Conservation (phyloP, 768 basidiomycete genomes). For the Russula ochroleuca region DNA sequence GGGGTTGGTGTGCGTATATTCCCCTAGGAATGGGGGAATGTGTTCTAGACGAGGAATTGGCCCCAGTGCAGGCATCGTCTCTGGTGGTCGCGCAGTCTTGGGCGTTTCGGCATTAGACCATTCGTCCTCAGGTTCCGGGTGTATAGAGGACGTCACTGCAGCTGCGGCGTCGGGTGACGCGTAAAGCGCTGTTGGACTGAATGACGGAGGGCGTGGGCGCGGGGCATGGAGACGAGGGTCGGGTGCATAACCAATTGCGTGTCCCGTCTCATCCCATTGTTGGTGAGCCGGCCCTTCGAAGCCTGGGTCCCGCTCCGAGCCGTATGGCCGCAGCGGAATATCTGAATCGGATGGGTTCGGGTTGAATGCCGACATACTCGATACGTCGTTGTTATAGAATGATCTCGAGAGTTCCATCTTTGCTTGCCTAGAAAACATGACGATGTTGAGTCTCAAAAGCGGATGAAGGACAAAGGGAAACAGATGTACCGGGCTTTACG, state of each 20-base stretch:
- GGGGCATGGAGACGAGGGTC: constrained; percentile 51
- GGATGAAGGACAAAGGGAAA: neutral
- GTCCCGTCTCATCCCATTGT: constrained; percentile 50
- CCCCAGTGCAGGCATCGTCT: neutral
- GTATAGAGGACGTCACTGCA: constrained; percentile 1
- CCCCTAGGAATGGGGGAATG: neutral
- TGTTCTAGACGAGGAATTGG: neutral
- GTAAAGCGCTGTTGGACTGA: constrained; percentile 12
- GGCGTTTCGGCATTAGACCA: constrained; percentile 16
- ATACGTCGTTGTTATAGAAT: constrained; percentile 26
- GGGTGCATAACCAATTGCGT: constrained; percentile 45
- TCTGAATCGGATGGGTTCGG: constrained; percentile 40
- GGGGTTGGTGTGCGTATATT: neutral
- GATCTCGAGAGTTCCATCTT: constrained; percentile 37
- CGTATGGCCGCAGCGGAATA: constrained; percentile 42
- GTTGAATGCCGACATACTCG: constrained; percentile 27
- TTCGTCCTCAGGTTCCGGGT: constrained; percentile 6
- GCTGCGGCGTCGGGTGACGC: constrained; percentile 3
- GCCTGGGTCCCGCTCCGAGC: constrained; percentile 24
- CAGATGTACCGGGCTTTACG: constrained; percentile 61
- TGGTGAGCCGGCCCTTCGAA: constrained; percentile 36
- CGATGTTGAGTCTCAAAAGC: constrained; percentile 7
- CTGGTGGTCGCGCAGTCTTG: neutral
- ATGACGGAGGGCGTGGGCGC: constrained; percentile 36
- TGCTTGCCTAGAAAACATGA: constrained; percentile 43